phyloP scores from a whole-genome alignment of 331 rosid genomes.

The Cydonia oblonga region DNA sequence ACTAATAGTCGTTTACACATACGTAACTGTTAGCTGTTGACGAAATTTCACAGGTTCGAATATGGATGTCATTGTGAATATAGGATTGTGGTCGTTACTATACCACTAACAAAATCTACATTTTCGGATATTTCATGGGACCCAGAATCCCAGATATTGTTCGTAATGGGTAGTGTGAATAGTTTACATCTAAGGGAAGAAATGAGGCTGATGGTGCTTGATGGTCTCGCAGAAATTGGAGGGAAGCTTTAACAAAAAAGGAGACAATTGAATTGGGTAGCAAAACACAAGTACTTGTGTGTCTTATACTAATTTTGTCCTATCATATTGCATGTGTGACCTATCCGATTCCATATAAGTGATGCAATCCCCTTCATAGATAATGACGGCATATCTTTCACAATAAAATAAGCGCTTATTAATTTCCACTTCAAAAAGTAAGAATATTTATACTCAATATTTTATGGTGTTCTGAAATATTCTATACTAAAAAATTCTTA shows the following conservation, averaged over 20 bases:
- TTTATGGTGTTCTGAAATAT: no score
- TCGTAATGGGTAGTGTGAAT: background rate
- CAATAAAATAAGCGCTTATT: no score
- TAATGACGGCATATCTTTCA: background rate
- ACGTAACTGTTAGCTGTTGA: background rate
- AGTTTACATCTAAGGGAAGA: background rate
- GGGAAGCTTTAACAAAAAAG: background rate
- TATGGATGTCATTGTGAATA: background rate
- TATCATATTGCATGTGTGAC: constrained; percentile 32
- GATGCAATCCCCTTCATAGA: background rate
- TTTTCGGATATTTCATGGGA: background rate
- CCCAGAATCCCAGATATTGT: background rate
- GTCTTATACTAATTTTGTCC: constrained; percentile 19
- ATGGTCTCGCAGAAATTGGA: constrained; percentile 4
- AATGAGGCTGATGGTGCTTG: background rate
- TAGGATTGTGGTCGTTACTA: background rate
- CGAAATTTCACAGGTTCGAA: background rate
- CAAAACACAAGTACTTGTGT: background rate
- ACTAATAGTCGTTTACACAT: background rate
- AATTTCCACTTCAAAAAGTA: no score
- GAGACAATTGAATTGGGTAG: background rate
- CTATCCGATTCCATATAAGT: constrained; percentile 28
- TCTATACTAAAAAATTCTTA: no score
- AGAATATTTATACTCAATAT: no score
- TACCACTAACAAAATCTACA: background rate